Evolutionary conservation across 73 alveolate genomes (phyloP).

Genomic region (Stentor coeruleus): DNA sequence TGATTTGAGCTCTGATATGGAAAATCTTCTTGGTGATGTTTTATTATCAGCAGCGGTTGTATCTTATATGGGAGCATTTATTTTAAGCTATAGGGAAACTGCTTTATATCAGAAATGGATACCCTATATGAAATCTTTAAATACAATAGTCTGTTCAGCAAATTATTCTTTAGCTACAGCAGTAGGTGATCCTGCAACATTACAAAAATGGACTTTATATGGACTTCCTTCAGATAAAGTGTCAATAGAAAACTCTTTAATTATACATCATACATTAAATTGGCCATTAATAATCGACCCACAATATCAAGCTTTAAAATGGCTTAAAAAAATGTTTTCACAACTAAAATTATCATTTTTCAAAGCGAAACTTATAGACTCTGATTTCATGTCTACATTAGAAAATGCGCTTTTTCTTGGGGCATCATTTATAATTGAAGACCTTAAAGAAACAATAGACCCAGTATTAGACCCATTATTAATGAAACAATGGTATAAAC

Average conservation of each 20-base stretch:
- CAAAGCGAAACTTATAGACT: conserved; percentile 32
- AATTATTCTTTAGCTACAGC: conserved; percentile 66
- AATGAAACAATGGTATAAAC: conserved; percentile 54
- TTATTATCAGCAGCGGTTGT: conserved; percentile 83
- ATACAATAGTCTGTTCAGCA: conserved; percentile 63
- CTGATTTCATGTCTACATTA: conserved; percentile 65
- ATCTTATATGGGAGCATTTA: conserved; percentile 91
- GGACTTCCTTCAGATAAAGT: conserved; percentile 92
- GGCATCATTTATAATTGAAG: conserved; percentile 71
- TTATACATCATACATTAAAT: conserved; percentile 72
- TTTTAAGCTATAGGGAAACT: conserved; percentile 74
- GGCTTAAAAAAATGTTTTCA: conserved; percentile 64
- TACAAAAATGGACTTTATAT: conserved; percentile 81
- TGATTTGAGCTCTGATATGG: conserved; percentile 65
- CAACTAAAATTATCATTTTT: conserved; percentile 22
- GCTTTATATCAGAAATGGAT: conserved; percentile 70
- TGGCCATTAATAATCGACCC: conserved; percentile 97
- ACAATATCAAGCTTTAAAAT: conserved; percentile 89
- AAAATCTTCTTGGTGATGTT: conserved; percentile 86
- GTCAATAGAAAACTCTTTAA: conserved; percentile 90
- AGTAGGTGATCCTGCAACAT: conserved; percentile 74
- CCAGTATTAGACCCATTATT: conserved; percentile 90
- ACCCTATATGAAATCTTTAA: conserved; percentile 52
- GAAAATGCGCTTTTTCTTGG: conserved; percentile 82
- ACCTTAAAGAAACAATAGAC: conserved; percentile 86